These are phyloP conservation scores for Gautieria morchelliformis DNA, from an alignment of 768 basidiomycete genomes.

Conservation along the genomic window DNA sequence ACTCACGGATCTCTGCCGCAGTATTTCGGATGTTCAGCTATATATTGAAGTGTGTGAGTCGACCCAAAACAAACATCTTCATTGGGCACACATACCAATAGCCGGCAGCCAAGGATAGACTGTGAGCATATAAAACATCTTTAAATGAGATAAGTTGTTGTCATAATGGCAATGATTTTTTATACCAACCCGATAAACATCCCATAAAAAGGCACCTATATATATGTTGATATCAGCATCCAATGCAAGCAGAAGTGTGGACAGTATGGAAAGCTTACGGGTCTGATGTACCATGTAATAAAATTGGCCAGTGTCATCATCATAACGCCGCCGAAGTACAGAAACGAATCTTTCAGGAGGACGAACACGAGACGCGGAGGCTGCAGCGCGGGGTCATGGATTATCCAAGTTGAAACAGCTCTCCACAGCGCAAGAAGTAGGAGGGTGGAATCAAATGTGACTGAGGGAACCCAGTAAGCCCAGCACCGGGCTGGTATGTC, in stretches of 20 bases:
- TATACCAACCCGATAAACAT: conserved; percentile 1
- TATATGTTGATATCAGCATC: neutral
- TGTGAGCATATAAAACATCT: neutral
- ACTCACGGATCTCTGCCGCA: neutral
- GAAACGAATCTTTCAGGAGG: neutral
- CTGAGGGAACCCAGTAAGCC: neutral
- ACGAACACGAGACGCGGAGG: neutral
- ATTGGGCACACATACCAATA: neutral
- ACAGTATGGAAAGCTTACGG: neutral
- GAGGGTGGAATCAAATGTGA: neutral
- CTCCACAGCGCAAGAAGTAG: neutral
- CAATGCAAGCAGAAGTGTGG: neutral
- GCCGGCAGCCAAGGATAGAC: neutral
- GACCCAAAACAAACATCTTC: neutral
- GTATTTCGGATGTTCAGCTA: conserved; percentile 2
- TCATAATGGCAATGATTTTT: neutral
- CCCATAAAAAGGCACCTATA: neutral
- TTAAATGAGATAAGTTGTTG: neutral
- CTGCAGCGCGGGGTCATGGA: neutral
- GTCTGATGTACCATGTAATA: neutral
- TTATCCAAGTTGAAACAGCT: neutral
- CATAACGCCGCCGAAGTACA: neutral
- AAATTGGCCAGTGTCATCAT: neutral
- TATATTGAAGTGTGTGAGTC: neutral
- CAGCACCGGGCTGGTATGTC: neutral